Conservation (phyloP, 345 rosid genomes). For the Boechera divaricarpa region DNA sequence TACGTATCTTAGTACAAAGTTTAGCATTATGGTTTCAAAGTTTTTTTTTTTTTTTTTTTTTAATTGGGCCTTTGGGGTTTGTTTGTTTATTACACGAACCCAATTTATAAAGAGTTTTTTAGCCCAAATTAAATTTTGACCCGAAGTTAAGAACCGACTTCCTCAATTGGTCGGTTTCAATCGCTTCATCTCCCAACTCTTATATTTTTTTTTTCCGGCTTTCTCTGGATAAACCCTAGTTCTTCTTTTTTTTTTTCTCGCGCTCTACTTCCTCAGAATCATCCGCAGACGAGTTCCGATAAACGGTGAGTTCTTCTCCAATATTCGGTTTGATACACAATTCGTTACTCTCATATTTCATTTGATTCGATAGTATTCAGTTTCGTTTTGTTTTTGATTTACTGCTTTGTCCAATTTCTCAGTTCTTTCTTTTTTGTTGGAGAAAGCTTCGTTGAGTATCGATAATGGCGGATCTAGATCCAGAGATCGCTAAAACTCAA, state of each 20-base stretch:
- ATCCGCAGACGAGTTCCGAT: constrained; percentile 26
- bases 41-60: too few species aligned
- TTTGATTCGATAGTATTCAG: neutral
- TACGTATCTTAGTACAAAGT: too few species aligned
- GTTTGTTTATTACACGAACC: neutral
- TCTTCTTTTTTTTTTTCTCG: neutral
- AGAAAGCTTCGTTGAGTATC: constrained; percentile 32
- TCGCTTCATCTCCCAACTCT: neutral
- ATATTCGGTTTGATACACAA: neutral
- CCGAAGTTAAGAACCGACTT: constrained; percentile 28
- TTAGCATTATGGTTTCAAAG: too few species aligned
- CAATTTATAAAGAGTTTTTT: neutral
- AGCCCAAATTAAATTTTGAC: constrained; percentile 7
- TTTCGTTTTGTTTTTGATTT: constrained; percentile 18
- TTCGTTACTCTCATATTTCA: neutral
- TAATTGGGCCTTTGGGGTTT: neutral
- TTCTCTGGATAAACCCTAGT: constrained; percentile 34
- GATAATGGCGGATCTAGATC: constrained; percentile 57
- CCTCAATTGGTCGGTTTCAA: constrained; percentile 16
- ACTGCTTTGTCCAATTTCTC: neutral
- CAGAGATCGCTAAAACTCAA: constrained; percentile 82
- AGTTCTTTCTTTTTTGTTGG: neutral
- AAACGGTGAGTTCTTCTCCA: constrained; percentile 20
- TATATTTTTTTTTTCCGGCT: neutral
- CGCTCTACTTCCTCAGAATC: constrained; percentile 1